phyloP scores from a whole-genome alignment of 2,329 filamentous ascomycete genomes.

The Claviceps sp. region DNA sequence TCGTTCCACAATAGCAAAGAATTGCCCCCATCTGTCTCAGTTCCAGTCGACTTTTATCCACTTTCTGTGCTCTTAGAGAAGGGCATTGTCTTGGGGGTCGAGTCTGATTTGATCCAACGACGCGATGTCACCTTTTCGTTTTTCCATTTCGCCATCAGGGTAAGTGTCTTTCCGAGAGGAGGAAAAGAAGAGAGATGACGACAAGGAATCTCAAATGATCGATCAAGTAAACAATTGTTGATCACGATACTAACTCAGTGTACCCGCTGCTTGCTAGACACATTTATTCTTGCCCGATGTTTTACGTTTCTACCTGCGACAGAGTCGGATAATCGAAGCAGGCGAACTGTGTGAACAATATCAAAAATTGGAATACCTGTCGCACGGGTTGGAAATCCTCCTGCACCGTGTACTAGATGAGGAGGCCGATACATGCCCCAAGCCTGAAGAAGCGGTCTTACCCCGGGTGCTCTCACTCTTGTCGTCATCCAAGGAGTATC shows the following conservation, averaged over 20 bases:
- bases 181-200: not conserved
- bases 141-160: slow-evolving; percentile 75
- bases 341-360: slow-evolving; percentile 75
- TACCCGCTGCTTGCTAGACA: slow-evolving; percentile 39
- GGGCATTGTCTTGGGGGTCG: slow-evolving; percentile 78
- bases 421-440: slow-evolving; percentile 64
- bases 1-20: slow-evolving; percentile 54
- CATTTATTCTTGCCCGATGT: slow-evolving; percentile 87
- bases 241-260: not conserved
- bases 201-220: not conserved
- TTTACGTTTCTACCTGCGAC: slow-evolving; percentile 62
- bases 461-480: slow-evolving; percentile 49
- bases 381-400: slow-evolving; percentile 83
- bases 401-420: slow-evolving; percentile 89
- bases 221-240: not conserved
- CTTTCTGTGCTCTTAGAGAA: slow-evolving; percentile 79
- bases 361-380: slow-evolving; percentile 76
- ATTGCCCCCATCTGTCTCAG: slow-evolving; percentile 58
- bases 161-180: slow-evolving; percentile 30
- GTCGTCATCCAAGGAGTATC: slow-evolving; percentile 68
- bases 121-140: slow-evolving; percentile 85
- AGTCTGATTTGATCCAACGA: slow-evolving; percentile 85
- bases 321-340: slow-evolving; percentile 67
- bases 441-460: slow-evolving; percentile 50
- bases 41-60: slow-evolving; percentile 91